These are phyloP conservation scores for Candida montana DNA, from an alignment of 805 yeast species.

Conservation along the genomic window DNA sequence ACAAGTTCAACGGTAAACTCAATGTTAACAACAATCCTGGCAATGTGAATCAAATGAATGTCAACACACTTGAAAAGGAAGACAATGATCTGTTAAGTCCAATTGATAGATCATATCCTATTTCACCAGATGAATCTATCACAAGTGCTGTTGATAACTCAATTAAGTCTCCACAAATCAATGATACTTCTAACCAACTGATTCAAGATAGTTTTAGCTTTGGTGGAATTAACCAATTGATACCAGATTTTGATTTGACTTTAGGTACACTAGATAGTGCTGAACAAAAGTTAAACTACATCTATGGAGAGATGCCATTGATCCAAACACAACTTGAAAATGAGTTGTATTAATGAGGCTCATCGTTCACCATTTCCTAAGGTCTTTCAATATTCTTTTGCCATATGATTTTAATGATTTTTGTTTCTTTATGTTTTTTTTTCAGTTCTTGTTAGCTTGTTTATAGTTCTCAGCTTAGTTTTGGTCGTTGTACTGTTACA, in stretches of 20 bases:
- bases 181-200: neutral
- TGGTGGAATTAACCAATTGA: neutral
- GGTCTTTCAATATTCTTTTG: too few relatives aligned
- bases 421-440: too few relatives aligned
- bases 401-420: too few relatives aligned
- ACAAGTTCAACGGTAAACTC: neutral
- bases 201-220: neutral
- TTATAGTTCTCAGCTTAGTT: too few relatives aligned
- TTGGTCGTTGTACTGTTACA: too few relatives aligned
- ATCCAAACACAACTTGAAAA: constrained; percentile 2
- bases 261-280: constrained; percentile 1
- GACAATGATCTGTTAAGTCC: too few relatives aligned
- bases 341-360: constrained; percentile 3
- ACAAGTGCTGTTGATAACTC: neutral
- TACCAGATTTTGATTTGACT: constrained; percentile 1
- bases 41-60: too few relatives aligned
- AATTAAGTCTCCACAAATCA: neutral
- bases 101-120: neutral
- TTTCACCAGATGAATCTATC: constrained; percentile 6
- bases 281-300: constrained; percentile 6
- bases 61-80: too few relatives aligned
- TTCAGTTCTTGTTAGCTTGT: too few relatives aligned
- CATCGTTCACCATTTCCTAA: too few relatives aligned
- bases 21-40: neutral
- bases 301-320: constrained; percentile 6